Evolutionary conservation across 768 basidiomycete genomes (phyloP).

Genomic region (Xerocomus brunneocitrinus): DNA sequence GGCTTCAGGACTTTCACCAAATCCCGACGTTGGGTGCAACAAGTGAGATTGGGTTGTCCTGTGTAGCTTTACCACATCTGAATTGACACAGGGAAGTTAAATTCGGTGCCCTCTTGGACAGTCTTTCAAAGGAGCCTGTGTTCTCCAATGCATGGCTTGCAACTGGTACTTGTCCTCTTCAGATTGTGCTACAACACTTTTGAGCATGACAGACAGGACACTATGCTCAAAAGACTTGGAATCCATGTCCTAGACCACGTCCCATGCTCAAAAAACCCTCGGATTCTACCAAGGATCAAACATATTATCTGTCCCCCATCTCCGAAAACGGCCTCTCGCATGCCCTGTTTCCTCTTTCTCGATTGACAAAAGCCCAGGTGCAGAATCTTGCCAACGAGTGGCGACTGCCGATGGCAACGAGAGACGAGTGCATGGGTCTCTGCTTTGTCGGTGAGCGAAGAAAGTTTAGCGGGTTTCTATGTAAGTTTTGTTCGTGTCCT

Average conservation of each 20-base stretch:
- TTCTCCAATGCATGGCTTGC: constrained; percentile 64
- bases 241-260: constrained; percentile 27
- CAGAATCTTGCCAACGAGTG: constrained; percentile 62
- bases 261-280: constrained; percentile 49
- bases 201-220: constrained; percentile 51
- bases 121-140: constrained; percentile 37
- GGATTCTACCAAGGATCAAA: constrained; percentile 81
- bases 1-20: constrained; percentile 80
- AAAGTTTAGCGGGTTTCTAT: constrained; percentile 67
- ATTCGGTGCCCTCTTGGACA: constrained; percentile 77
- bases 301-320: constrained; percentile 84
- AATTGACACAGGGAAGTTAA: constrained; percentile 68
- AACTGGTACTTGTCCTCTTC: constrained; percentile 52
- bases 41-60: constrained; percentile 38
- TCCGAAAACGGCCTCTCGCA: constrained; percentile 57
- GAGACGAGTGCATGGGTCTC: constrained; percentile 88
- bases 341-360: constrained; percentile 77
- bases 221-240: constrained; percentile 72
- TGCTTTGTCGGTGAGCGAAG: constrained; percentile 88
- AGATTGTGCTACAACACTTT: background rate
- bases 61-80: background rate
- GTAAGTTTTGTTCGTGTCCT: constrained; percentile 35
- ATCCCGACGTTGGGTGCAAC: constrained; percentile 94
- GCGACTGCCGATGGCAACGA: constrained; percentile 66
- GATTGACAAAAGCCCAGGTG: constrained; percentile 64